phyloP scores from a whole-genome alignment of 257 asterid species.

The Lycium barbarum region DNA sequence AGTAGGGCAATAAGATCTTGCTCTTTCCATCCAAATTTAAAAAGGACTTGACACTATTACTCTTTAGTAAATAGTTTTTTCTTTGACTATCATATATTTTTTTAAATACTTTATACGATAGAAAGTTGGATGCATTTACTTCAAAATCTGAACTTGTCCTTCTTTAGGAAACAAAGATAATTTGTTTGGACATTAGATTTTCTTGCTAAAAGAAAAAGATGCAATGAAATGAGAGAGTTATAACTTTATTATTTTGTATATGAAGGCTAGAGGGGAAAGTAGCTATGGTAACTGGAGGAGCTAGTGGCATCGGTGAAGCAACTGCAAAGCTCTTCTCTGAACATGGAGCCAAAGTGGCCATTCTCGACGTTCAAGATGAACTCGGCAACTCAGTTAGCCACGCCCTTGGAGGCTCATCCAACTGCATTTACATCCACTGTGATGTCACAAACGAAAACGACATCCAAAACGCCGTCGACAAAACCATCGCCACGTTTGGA shows the following conservation, averaged over 20 bases:
- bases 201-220: not conserved
- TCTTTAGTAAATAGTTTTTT: not conserved
- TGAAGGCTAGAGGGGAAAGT: slow-evolving; percentile 70
- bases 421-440: slow-evolving; percentile 52
- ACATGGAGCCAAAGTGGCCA: slow-evolving; percentile 67
- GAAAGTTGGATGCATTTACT: not conserved
- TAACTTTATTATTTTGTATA: not conserved
- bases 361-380: slow-evolving; percentile 60
- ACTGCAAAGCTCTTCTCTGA: slow-evolving; percentile 51
- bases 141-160: not conserved
- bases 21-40: not conserved
- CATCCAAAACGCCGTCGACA: slow-evolving; percentile 47
- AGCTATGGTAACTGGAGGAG: slow-evolving; percentile 67
- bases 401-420: slow-evolving; percentile 40
- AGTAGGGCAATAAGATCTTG: not conserved
- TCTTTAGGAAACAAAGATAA: not conserved
- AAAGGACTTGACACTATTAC: not conserved
- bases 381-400: slow-evolving; percentile 44
- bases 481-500: slow-evolving; percentile 45
- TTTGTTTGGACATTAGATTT: not conserved
- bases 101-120: not conserved
- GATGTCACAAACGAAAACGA: slow-evolving; percentile 62
- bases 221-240: not conserved
- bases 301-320: slow-evolving; percentile 27
- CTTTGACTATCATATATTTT: not conserved